A percentile compares a stretch with the other conserved stretches of the same genome.
Conservation (phyloP, 345 rosid genomes). For the Boechera stricta region DNA sequence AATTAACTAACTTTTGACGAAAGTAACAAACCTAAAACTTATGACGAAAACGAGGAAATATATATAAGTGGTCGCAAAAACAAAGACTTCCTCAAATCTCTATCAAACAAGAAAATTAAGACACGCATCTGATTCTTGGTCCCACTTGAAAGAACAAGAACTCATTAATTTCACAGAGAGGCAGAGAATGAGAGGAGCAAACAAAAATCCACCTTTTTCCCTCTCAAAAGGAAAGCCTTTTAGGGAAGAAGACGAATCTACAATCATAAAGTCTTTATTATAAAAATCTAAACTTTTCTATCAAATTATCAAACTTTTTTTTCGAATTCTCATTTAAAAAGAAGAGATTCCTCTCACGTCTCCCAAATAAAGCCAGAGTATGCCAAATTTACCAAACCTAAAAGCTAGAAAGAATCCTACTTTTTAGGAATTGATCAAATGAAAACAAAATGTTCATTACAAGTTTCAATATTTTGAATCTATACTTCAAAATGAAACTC, state of each 20-base stretch:
- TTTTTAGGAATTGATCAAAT: constrained; percentile 28
- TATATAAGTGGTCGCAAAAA: constrained; percentile 31
- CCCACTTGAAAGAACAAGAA: constrained; percentile 39
- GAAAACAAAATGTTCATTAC: constrained; percentile 30
- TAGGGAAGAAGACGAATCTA: constrained; percentile 34
- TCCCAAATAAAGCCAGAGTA: constrained; percentile 42
- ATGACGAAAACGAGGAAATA: constrained; percentile 27
- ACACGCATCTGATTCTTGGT: constrained; percentile 42
- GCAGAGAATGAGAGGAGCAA: constrained; percentile 31
- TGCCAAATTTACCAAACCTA: constrained; percentile 43
- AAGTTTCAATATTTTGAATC: not conserved
- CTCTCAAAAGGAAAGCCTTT: constrained; percentile 30
- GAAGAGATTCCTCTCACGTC: constrained; percentile 43
- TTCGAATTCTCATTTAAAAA: constrained; percentile 17
- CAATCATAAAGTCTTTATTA: constrained; percentile 28
- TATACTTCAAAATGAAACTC: constrained; percentile 2
- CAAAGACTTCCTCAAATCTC: constrained; percentile 30
- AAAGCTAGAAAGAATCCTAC: constrained; percentile 33
- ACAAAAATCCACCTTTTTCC: constrained; percentile 20
- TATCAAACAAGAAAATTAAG: constrained; percentile 23
- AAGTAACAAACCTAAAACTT: not conserved
- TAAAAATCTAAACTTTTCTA: constrained; percentile 15
- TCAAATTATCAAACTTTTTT: not conserved
- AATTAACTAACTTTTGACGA: not conserved
- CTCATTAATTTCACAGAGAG: constrained; percentile 29